Percentiles rank a stretch among this genome's conserved stretches.
Evolutionary conservation across 2,329 filamentous ascomycete genomes (phyloP).

Genomic region (Fusarium oxysporum): DNA sequence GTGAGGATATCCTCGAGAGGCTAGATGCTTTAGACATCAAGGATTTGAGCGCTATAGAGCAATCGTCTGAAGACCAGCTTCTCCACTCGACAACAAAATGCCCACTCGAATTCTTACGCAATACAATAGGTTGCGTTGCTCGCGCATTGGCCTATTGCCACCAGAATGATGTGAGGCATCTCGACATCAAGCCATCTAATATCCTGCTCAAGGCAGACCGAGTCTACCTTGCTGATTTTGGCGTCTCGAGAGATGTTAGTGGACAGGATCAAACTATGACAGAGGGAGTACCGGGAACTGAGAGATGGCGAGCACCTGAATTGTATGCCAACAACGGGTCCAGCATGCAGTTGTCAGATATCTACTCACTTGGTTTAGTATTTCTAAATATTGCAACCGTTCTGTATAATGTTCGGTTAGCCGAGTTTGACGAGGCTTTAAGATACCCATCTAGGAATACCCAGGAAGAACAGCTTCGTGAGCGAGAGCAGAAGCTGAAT

Average conservation of each 20-base stretch:
- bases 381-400: slow-evolving; percentile 59
- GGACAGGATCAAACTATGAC: slow-evolving; percentile 59
- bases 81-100: slow-evolving; percentile 45
- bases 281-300: slow-evolving; percentile 54
- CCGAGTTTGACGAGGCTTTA: slow-evolving; percentile 55
- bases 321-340: slow-evolving; percentile 52
- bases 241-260: slow-evolving; percentile 60
- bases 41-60: slow-evolving; percentile 52
- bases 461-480: slow-evolving; percentile 49
- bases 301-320: slow-evolving; percentile 60
- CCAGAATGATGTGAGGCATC: slow-evolving; percentile 56
- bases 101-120: slow-evolving; percentile 56
- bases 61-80: slow-evolving; percentile 32
- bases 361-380: slow-evolving; percentile 61
- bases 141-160: slow-evolving; percentile 58
- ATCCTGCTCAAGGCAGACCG: slow-evolving; percentile 58
- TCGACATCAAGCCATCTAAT: slow-evolving; percentile 62
- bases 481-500: slow-evolving; percentile 51
- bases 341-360: slow-evolving; percentile 61
- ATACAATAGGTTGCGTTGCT: slow-evolving; percentile 59
- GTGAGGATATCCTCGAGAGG: slow-evolving; percentile 55
- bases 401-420: slow-evolving; percentile 54
- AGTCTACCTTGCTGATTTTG: slow-evolving; percentile 63
- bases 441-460: slow-evolving; percentile 44
- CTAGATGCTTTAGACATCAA: slow-evolving; percentile 54